Base-by-base conservation (phyloP, 441 rosid genomes). In the Pelargonium cotyledonis region DNA sequence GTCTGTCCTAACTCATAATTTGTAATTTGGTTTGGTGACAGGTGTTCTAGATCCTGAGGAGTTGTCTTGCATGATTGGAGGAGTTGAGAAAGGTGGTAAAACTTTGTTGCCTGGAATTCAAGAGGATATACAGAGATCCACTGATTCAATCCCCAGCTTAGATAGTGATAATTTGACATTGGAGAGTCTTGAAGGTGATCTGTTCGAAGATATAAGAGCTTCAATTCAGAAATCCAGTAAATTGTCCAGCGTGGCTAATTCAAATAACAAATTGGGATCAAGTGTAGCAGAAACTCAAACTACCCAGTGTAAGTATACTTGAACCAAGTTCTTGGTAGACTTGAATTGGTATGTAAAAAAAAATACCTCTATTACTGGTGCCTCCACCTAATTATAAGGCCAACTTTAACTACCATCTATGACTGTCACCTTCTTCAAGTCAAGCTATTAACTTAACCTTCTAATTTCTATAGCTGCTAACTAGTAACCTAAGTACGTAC, bases 1-100 rank as follows among this genome's bases (percentile, higher is more conserved):
- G 64, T 26, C 64, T 11, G 43, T 7, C 10, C 43, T 6, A 40
- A 40, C 43, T 40, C 43, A 5, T 65, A 23, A 26, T 26, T 26
- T 46, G 19, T 47, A 40, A 6, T 41, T 14, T 69, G 26, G 71
- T 61, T 18, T 40, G 0, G 29, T 61, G 40, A 29, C 67, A 95
- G 99, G 99, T 55, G 84, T 95, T 73, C 75, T 95, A 76, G 96
- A 92, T 62, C 86, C 96, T 5, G 97, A 95, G 21, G 99, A 92
- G 85, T 67, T 95, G 77, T 88, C 85, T 60, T 79, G 80, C 79
- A 89, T 95, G 85, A 85, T 95, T 1, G 89, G 72, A 68, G 87
- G 76, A 74, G 81, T 75, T 46, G 81, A 77, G 75, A 83, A 80
- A 76, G 74, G 69, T 68, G 78, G 51, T 31, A 89, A 65, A 60